Base-by-base conservation (phyloP, 306 rosid species). In the Pyrus betulifolia region DNA sequence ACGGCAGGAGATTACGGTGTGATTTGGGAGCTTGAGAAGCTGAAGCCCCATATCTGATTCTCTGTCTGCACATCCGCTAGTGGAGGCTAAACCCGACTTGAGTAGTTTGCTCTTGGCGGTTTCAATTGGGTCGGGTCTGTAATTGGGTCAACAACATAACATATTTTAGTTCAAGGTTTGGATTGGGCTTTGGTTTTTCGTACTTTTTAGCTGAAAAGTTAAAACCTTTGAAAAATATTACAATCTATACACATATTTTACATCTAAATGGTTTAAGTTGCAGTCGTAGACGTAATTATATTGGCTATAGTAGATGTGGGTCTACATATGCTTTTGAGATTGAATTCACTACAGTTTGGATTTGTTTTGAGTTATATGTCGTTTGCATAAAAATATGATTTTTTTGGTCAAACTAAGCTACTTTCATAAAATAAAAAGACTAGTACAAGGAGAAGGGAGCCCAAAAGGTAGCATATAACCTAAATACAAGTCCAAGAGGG, bases 21-120 rank as follows among this genome's bases (percentile, higher is more conserved):
- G 45, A 18, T 65, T 4, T 6, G 88, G 87, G 62, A 79, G 69
- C 81, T 86, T 91, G 55, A 89, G 84, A 60, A 83, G 82, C 57
- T 83, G 93, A 12, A 76, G 69, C 52, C 89, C 90, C 74, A 70
- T 78, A 25, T 59, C 70, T 19, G 30, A n/a, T 4, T 23, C 35
- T 11, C 60, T 44, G 60, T 52, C 61, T 28, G 1, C 35, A 5
- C 21, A 6, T 49, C 19, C 55, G 65, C 46, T 52, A 2, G 23
- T 54, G 69, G 45, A 11, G 63, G 8, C 63, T 58, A 17, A 49
- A 58, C n/a, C 22, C 8, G 22, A 15, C 18, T 38, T 25, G 76
- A 62, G 28, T 4, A 28, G 38, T 38, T 2, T 35, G 55, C 12
- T 51, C 74, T 71, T 18, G 75, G 75, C 42, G 42, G 68, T 15